These are phyloP conservation scores for Daldinia sp. DNA, from an alignment of 2,329 filamentous ascomycete genomes.

Conservation along the genomic window DNA sequence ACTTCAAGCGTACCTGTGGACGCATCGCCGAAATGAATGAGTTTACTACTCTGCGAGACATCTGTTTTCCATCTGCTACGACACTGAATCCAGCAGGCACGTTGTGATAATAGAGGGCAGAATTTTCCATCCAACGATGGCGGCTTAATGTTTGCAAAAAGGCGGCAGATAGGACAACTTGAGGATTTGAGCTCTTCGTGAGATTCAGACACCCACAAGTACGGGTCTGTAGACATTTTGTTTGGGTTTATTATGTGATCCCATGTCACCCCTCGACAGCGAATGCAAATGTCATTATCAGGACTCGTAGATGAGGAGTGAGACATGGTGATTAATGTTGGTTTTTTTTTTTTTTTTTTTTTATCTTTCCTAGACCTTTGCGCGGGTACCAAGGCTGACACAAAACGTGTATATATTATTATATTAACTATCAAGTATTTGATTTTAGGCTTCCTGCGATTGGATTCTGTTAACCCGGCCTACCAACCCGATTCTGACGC, in stretches of 20 bases:
- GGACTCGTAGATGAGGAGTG: background rate
- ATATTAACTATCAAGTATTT: no score
- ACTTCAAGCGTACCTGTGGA: background rate
- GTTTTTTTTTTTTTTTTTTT: background rate
- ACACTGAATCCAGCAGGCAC: background rate
- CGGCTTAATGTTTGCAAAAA: background rate
- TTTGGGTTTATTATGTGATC: background rate
- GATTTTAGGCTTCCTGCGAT: no score
- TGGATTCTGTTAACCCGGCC: background rate
- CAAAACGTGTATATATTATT: no score
- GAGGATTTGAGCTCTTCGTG: background rate
- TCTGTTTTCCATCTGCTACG: background rate
- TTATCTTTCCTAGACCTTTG: background rate
- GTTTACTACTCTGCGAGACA: background rate
- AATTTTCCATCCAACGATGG: background rate
- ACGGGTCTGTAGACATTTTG: background rate
- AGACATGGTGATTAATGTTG: background rate
- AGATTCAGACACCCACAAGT: background rate
- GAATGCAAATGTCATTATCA: background rate
- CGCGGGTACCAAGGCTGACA: no score
- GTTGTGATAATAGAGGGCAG: background rate
- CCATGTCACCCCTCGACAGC: background rate
- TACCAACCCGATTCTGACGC: background rate
- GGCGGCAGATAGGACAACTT: conserved; percentile 1
- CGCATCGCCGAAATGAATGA: background rate